Base-by-base conservation (phyloP, 495 filamentous ascomycete species). In the Podospora sp. region DNA sequence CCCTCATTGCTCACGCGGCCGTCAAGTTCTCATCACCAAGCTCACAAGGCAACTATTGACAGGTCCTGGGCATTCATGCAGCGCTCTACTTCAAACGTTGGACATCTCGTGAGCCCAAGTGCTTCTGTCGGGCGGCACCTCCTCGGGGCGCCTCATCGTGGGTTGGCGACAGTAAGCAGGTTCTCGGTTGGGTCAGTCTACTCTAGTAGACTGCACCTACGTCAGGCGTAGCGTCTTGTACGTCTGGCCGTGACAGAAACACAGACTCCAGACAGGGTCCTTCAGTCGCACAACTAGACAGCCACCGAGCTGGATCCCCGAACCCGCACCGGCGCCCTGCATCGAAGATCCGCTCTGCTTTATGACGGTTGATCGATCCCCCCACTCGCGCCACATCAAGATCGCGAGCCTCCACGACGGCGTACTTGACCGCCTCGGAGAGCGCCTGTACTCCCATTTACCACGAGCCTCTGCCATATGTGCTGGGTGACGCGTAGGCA, bases 321-420 rank as follows among this genome's bases (percentile, higher is more conserved):
- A 26, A 57, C 53, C 53, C 22, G 53, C 22, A 25, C 53, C 22
- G 53, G 25, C 33, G 35, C 33, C 60, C 36, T 62, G 60, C 60
- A 62, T 46, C 33, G 36, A 62, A 62, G 40, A 62, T 57, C 53
- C 22, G 26, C 40, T 46, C 40, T 46, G 5, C 52, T 55, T 22
- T 22, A 22, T 55, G 52, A 55, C 52, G 21, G 52, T 36, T 63
- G 61, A 63, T 63, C 61, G 61, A 63, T 63, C 46, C 6, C n/a
- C 49, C 50, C 46, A 22, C 33, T 2, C 36, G 33, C 18, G 35
- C 60, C 46, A 53, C 61, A 53, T 29, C 46, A 22, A 52, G 61
- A 53, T 63, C 50, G 61, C 26, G 49, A 49, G 24, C 61, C 40
- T 46, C 40, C 16, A 14, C 2, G 40, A 46, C 40, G 9, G 40